Conservation (phyloP, 2,329 filamentous ascomycete genomes). For the Fusarium fujikuroi region DNA sequence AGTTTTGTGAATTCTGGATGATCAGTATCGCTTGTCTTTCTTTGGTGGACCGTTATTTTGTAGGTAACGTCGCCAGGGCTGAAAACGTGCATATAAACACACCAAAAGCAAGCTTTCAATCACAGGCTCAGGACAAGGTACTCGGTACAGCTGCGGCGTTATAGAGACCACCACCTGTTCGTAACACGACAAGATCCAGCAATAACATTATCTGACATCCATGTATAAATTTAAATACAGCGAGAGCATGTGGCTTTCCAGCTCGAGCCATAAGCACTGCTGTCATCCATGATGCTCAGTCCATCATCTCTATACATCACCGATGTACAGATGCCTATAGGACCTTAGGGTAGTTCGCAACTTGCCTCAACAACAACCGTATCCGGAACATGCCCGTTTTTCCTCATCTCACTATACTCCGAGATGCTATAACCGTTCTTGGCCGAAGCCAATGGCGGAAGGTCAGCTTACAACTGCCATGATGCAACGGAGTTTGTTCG, state of each 20-base stretch:
- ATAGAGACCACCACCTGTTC: constrained; percentile 19
- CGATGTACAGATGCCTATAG: not conserved
- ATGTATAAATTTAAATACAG: not conserved
- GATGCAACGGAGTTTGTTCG: constrained; percentile 12
- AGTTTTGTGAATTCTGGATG: not conserved
- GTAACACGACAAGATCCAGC: constrained; percentile 6
- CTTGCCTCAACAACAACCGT: not conserved
- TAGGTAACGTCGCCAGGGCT: not conserved
- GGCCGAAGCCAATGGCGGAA: constrained; percentile 11
- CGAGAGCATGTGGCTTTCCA: not conserved
- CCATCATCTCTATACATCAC: not conserved
- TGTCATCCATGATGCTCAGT: not conserved
- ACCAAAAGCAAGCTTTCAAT: not conserved
- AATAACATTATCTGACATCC: not conserved
- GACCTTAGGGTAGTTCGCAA: constrained; percentile 2
- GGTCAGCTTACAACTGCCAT: not conserved
- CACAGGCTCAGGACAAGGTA: constrained; percentile 1
- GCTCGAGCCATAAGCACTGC: not conserved
- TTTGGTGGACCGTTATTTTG: not conserved
- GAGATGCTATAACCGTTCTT: constrained; percentile 1
- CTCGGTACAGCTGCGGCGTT: constrained; percentile 30
- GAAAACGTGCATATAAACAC: not conserved
- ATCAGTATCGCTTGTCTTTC: not conserved
- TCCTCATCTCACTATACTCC: not conserved
- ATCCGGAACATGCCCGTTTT: constrained; percentile 29